Base-by-base conservation (phyloP, 192 early-diverging fungal species). In the Mortierella alpina region DNA sequence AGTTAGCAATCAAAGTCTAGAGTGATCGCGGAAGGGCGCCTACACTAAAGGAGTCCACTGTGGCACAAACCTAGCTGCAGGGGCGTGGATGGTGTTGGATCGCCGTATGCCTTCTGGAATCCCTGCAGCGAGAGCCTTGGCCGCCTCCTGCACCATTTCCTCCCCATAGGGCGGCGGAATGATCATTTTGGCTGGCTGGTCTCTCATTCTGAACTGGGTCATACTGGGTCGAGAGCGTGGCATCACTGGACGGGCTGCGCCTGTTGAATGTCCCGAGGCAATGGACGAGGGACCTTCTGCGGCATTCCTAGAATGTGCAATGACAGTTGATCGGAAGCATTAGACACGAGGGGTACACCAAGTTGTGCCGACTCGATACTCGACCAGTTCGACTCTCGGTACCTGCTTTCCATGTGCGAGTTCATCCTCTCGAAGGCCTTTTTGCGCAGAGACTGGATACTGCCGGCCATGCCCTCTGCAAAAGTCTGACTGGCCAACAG, bases 121-220 rank as follows among this genome's bases (percentile, higher is more conserved):
- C 50, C 74, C 74, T 18, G 66, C 74, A 42, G 74, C 74, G 4
- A 76, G 40, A 22, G 74, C 74, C 47, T 58, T 58, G 46, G 74
- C 74, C 3, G 74, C 74, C 40, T 63, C 74, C 17, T 76, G 67
- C 39, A 69, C 74, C 17, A 18, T 44, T 9, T 76, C 61, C 53
- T 69, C 60, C 20, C 74, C 74, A 57, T 76, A 76, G 7, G 66
- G 74, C 6, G 74, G 74, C 5, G 74, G 74, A 58, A 76, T 70
- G 54, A 76, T 76, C 74, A 76, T 76, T 54, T 63, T 76, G 46
- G 54, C 20, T 10, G 74, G 74, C 17, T 67, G 72, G 13, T 74
- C 72, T 23, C 59, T 50, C 50, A 64, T 56, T 17, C 48, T 62
- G 48, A 70, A 64, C 67, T 76, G 74, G 11, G 61, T 52, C 60